Conservation (phyloP, 225 moss, liverwort and hornwort species). For the Anthoceros angustus region DNA sequence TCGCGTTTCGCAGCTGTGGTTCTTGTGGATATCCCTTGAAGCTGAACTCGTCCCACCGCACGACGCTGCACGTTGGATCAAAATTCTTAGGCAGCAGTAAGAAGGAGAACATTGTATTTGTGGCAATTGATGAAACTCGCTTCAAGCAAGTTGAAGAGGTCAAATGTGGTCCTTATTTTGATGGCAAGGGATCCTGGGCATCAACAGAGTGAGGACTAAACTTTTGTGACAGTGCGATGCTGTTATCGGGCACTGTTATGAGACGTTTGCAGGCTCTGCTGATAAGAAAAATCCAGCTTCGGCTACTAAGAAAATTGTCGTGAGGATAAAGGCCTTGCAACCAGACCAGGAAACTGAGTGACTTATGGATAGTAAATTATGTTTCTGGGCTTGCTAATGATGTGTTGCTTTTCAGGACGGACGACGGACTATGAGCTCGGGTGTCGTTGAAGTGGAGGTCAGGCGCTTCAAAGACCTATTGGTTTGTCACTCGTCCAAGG, state of each 20-base stretch:
- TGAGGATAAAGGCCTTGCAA: constrained; percentile 32
- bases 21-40: constrained; percentile 30
- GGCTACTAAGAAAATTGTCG: constrained; percentile 13
- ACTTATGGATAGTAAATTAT: too few species aligned
- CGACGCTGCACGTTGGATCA: constrained; percentile 17
- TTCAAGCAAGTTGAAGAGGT: constrained; percentile 29
- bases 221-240: constrained; percentile 29
- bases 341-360: constrained; percentile 19
- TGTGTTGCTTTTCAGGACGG: too few species aligned
- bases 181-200: constrained; percentile 24
- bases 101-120: constrained; percentile 22
- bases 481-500: too few species aligned
- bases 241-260: constrained; percentile 21
- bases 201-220: constrained; percentile 28
- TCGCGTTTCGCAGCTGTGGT: constrained; percentile 21
- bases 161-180: constrained; percentile 24
- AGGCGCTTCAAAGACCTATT: too few species aligned
- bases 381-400: too few species aligned
- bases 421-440: too few species aligned
- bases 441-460: too few species aligned
- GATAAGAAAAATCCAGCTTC: constrained; percentile 11
- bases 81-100: constrained; percentile 20
- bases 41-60: constrained; percentile 24
- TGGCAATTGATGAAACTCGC: constrained; percentile 24
- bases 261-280: constrained; percentile 14